phyloP scores from a whole-genome alignment of 371 early-diverging fungal species.

The Blakeslea trispora region DNA sequence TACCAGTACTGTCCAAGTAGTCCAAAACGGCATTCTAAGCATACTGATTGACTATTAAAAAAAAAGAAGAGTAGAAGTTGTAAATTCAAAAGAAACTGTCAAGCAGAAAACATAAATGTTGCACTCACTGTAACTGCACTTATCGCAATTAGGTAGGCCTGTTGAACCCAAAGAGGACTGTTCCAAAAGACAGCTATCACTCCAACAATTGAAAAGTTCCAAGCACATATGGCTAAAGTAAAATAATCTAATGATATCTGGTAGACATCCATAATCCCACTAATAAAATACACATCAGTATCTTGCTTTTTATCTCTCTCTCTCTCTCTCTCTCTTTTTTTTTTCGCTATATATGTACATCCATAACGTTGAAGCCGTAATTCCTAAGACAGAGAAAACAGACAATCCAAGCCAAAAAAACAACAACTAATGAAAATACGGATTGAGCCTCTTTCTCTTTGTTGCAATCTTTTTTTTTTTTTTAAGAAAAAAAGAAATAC shows the following conservation, averaged over 20 bases:
- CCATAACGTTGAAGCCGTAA: constrained; percentile 22
- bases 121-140: constrained; percentile 24
- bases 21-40: constrained; percentile 28
- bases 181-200: constrained; percentile 27
- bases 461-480: no score
- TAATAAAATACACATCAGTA: not conserved
- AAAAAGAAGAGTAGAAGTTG: not conserved
- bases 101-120: no score
- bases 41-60: constrained; percentile 20
- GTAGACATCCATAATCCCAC: constrained; percentile 25
- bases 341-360: no score
- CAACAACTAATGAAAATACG: constrained; percentile 12
- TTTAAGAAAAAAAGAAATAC: constrained; percentile 1
- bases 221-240: constrained; percentile 17
- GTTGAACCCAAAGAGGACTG: constrained; percentile 30
- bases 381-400: constrained; percentile 24
- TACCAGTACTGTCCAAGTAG: constrained; percentile 29
- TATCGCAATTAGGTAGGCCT: constrained; percentile 21
- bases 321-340: no score
- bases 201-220: constrained; percentile 27
- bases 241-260: constrained; percentile 21
- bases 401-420: constrained; percentile 30
- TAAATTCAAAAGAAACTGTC: no score
- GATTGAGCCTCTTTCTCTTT: not conserved
- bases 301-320: no score